Base-by-base conservation (phyloP, 176 grass and related monocot species). In the Lolium multiflorum region DNA sequence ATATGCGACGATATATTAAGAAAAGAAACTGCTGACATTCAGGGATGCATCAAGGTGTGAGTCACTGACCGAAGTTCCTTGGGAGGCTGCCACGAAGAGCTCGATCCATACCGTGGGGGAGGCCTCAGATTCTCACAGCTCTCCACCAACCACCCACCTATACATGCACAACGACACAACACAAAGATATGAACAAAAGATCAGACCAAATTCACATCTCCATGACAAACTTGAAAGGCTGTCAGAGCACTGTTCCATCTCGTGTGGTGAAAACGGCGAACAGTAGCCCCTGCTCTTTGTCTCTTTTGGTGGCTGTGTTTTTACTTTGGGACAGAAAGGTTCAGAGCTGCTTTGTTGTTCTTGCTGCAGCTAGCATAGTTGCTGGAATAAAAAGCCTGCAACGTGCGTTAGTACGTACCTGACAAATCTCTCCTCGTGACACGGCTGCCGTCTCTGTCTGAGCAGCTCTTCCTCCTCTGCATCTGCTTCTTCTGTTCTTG, bases 391-490 rank as follows among this genome's bases (percentile, higher is more conserved):
- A 62, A 84, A 16, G 4, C 80, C 22, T 46, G 71, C 8, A 82
- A 46, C 14, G 13, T 51, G 21, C 31, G 0, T 9, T 71, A 28
- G 28, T 28, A 6, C 47, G 41, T 83, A 94, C 93, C 93, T 88
- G 96, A 92, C 78, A 86, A 21, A 83, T 95, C 84, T 60, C 80
- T 90, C 61, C 83, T 77, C 39, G 56, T 85, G 20, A 81, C 84
- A 78, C 91, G 78, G 84, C 85, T 88, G 75, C 85, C 87, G 9
- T 95, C 91, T 76, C 89, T 92, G 84, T 98, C 91, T 8, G 96
- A 98, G 74, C 91, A 98, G 79, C 96, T 95, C 88, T 88, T 95
- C 63, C 91, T 85, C 91, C 91, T 95, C 86, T 66, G 2, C 54
- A 35, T 39, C 63, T 80, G 47, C 14, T 18, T 21, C 16, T 17